Conservation (phyloP, 2,329 filamentous ascomycete species). For the Aspergillus sp. region DNA sequence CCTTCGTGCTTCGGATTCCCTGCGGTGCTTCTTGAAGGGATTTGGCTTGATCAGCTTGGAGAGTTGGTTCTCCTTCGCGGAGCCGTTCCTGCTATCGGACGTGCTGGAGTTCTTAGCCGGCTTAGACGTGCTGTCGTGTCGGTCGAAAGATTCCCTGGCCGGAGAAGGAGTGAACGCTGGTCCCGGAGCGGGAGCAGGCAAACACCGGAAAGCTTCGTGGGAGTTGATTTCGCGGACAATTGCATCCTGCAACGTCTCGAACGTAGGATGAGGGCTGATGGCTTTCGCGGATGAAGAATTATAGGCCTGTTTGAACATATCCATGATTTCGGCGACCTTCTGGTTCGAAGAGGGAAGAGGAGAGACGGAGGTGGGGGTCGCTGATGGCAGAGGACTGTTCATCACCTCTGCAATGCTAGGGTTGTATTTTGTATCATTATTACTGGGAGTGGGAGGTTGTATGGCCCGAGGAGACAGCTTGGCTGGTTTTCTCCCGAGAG, state of each 20-base stretch:
- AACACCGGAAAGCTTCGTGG: constrained; percentile 34
- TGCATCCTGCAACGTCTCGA: constrained; percentile 35
- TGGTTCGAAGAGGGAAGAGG: constrained; percentile 19
- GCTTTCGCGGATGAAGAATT: constrained; percentile 15
- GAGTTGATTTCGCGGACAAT: constrained; percentile 39
- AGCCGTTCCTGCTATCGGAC: constrained; percentile 16
- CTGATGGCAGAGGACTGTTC: constrained; percentile 30
- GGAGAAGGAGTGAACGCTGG: constrained; percentile 27
- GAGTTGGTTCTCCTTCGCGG: constrained; percentile 24
- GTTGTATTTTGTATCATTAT: constrained; percentile 15
- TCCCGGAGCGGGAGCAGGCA: constrained; percentile 24
- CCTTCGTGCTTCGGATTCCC: constrained; percentile 19
- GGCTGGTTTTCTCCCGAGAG: constrained; percentile 17
- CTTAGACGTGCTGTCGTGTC: constrained; percentile 4
- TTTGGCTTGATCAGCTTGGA: constrained; percentile 23
- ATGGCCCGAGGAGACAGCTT: constrained; percentile 30
- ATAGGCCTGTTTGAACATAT: constrained; percentile 34
- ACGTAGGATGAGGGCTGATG: constrained; percentile 27
- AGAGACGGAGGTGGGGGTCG: constrained; percentile 17
- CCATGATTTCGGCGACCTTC: constrained; percentile 35
- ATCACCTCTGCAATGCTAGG: constrained; percentile 36
- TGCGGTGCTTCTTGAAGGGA: constrained; percentile 23
- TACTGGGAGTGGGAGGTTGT: constrained; percentile 29
- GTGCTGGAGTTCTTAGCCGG: constrained; percentile 1
- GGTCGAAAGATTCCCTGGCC: constrained; percentile 17